A percentile compares a stretch with the other conserved stretches of the same genome.
Evolutionary conservation across 495 filamentous ascomycete species (phyloP).

Genomic region (Pseudomonodictys pantanalensis): DNA sequence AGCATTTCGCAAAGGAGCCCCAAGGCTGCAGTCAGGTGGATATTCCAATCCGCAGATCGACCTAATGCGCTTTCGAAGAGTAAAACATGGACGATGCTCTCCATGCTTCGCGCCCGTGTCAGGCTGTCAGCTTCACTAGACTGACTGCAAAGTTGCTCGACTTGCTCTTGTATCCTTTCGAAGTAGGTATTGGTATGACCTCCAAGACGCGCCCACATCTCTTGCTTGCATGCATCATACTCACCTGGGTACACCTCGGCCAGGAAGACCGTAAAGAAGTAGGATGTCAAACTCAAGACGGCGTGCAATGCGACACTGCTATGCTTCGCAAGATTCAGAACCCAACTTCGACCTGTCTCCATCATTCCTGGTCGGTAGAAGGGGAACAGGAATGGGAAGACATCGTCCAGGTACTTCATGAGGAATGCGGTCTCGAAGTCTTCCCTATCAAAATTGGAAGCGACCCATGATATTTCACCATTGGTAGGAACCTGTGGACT

Average conservation of each 20-base stretch:
- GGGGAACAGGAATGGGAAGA: constrained; percentile 6
- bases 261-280: constrained; percentile 11
- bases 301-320: constrained; percentile 12
- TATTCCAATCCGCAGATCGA: constrained; percentile 4
- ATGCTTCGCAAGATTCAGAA: background rate
- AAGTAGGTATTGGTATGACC: constrained; percentile 11
- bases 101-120: background rate
- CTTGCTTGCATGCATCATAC: background rate
- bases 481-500: too few relatives aligned
- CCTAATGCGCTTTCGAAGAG: constrained; percentile 6
- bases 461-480: background rate
- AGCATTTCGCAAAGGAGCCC: constrained; percentile 5
- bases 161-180: background rate
- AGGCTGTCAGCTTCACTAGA: background rate
- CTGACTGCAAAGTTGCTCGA: background rate
- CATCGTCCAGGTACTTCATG: constrained; percentile 10
- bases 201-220: background rate
- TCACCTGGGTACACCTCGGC: constrained; percentile 4
- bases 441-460: background rate
- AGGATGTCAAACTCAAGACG: constrained; percentile 8
- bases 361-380: constrained; percentile 3
- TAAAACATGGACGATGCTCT: constrained; percentile 3
- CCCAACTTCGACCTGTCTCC: constrained; percentile 13
- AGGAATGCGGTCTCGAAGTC: constrained; percentile 8
- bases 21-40: constrained; percentile 8